Base-by-base conservation (phyloP, 495 filamentous ascomycete genomes). In the Umbilicaria muhlenbergii region DNA sequence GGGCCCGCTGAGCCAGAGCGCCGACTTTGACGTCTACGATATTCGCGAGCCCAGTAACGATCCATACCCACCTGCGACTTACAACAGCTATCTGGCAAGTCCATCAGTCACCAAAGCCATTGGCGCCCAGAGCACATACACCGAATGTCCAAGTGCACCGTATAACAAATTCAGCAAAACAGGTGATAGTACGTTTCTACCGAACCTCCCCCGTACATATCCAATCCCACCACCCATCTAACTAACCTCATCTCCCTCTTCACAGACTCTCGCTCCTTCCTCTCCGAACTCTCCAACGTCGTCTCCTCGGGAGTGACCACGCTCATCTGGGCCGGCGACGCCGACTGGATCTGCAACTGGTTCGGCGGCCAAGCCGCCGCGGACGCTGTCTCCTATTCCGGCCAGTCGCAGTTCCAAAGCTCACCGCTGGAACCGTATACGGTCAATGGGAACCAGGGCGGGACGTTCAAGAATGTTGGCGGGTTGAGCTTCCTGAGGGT, bases 281-380 rank as follows among this genome's bases (percentile, higher is more conserved):
- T 76, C n/a, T 21, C 50, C 2, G 49, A 56, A n/a, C 62, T 77
- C 18, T 65, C 63, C 21, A 45, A 47, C 10, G 63, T 77, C 5
- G 67, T 75, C 15, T 48, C 63, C 36, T 58, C 65, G 2, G 69
- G 69, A 3, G 57, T 77, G 42, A 54, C 51, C 10, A 64, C 66
- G 3, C 49, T 74, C 3, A 54, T 76, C 34, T 75, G 70, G 73
- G 71, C 72, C 7, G 73, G 74, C 39, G 71, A 71, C 45, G 65
- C 66, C 10, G 72, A 75, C 51, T 75, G 61, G 58, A 71, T 73
- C 48, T 75, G 68, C 50, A 75, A 77, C 55, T 74, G 68, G 66
- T 53, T 64, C 31, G 73, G 73, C 19, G 58, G 46, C 11, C 53
- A 63, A 8, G 57, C 45, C 0, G 65, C 62, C 17, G 71, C 67